Percentiles rank a stretch among this genome's conserved stretches.
Conservation (phyloP, 352 stramenopile genomes). For the Phytophthora rubi region DNA sequence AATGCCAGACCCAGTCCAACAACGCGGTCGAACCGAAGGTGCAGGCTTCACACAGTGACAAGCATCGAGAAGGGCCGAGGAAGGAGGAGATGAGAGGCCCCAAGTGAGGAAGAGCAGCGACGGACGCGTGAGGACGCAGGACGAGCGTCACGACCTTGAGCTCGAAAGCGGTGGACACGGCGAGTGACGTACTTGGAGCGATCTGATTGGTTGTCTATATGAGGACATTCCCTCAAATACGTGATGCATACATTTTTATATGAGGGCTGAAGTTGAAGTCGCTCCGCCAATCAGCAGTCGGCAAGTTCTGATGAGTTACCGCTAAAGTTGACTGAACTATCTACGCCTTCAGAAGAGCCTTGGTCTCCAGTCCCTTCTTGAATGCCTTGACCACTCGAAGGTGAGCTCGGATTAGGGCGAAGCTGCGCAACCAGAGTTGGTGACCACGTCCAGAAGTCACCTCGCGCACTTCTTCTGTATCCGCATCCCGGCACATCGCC, state of each 20-base stretch:
- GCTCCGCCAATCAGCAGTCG: too few species aligned
- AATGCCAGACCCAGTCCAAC: constrained; percentile 9
- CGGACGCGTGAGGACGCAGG: background rate
- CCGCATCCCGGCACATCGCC: constrained; percentile 53
- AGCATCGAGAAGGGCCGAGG: background rate
- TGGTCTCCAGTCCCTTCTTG: constrained; percentile 55
- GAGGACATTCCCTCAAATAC: too few species aligned
- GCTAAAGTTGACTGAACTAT: background rate
- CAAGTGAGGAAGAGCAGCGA: too few species aligned
- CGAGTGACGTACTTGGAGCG: background rate
- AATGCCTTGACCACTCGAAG: constrained; percentile 70
- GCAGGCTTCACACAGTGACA: constrained; percentile 5
- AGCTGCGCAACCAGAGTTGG: constrained; percentile 55
- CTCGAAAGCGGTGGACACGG: background rate
- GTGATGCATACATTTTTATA: too few species aligned
- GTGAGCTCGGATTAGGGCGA: constrained; percentile 58
- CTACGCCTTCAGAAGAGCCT: constrained; percentile 35
- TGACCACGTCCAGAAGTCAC: constrained; percentile 40
- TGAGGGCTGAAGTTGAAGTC: too few species aligned
- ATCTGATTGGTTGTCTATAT: background rate
- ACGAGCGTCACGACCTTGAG: background rate
- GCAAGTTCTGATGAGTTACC: background rate
- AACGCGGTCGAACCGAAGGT: background rate
- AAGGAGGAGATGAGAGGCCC: too few species aligned
- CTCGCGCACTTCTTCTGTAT: constrained; percentile 38